A percentile compares a stretch with the other conserved stretches of the same genome.
These are phyloP conservation scores for Debaryomyces maramus DNA, from an alignment of 805 yeast species.

Conservation along the genomic window DNA sequence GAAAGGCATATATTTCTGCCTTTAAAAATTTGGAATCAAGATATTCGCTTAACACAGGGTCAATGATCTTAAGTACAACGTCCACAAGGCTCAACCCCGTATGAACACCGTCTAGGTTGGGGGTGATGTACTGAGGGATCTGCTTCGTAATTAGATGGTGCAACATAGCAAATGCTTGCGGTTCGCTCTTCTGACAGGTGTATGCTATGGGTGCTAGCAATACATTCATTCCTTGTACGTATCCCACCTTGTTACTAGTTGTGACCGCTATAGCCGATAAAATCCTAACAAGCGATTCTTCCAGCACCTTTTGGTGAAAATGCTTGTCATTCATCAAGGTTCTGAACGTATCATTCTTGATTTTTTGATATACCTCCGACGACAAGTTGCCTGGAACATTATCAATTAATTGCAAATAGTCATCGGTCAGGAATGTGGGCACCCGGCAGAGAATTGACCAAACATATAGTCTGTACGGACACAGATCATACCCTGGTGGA, in stretches of 20 bases:
- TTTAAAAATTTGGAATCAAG: slow-evolving; percentile 65
- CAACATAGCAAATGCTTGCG: slow-evolving; percentile 78
- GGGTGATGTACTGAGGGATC: slow-evolving; percentile 77
- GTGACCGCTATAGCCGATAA: slow-evolving; percentile 71
- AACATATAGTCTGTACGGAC: slow-evolving; percentile 70
- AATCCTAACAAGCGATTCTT: slow-evolving; percentile 63
- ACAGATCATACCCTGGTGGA: slow-evolving; percentile 49
- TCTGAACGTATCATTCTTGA: slow-evolving; percentile 81
- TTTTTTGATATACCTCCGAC: slow-evolving; percentile 62
- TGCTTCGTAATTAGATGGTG: slow-evolving; percentile 58
- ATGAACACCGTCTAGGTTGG: slow-evolving; percentile 78
- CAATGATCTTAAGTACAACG: slow-evolving; percentile 65
- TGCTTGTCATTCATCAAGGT: slow-evolving; percentile 73
- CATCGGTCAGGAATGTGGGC: slow-evolving; percentile 54
- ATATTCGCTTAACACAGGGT: slow-evolving; percentile 62
- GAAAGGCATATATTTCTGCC: slow-evolving; percentile 85
- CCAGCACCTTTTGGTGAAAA: slow-evolving; percentile 68
- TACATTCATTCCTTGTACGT: slow-evolving; percentile 94
- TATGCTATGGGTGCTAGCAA: slow-evolving; percentile 81
- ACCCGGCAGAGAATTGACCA: slow-evolving; percentile 78
- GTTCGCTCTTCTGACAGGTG: slow-evolving; percentile 69
- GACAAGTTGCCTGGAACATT: slow-evolving; percentile 47
- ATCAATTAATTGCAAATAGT: slow-evolving; percentile 53
- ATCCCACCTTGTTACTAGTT: slow-evolving; percentile 36
- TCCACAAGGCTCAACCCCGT: slow-evolving; percentile 77